Evolutionary conservation across 768 basidiomycete genomes (phyloP).

Genomic region (Mycena pura): DNA sequence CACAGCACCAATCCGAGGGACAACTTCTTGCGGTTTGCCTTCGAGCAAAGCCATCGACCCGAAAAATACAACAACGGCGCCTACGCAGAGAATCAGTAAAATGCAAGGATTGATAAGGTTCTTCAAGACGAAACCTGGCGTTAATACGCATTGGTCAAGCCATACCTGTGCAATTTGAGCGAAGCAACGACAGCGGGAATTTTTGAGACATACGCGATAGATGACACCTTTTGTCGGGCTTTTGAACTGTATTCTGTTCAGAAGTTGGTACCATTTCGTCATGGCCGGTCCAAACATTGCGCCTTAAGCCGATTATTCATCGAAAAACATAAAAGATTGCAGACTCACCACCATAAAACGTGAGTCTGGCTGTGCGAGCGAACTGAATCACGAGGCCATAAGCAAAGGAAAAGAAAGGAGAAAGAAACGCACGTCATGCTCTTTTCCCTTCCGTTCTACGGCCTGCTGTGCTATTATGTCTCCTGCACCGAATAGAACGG

Average conservation of each 20-base stretch:
- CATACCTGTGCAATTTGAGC: slow-evolving; percentile 58
- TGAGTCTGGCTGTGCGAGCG: slow-evolving; percentile 65
- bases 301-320: slow-evolving; percentile 42
- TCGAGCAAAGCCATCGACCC: slow-evolving; percentile 83
- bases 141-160: slow-evolving; percentile 81
- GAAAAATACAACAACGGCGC: slow-evolving; percentile 60
- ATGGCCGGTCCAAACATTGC: slow-evolving; percentile 81
- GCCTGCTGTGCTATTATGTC: slow-evolving; percentile 88
- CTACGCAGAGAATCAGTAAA: slow-evolving; percentile 29
- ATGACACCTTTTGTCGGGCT: slow-evolving; percentile 63
- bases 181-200: not conserved
- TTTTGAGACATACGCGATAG: slow-evolving; percentile 59
- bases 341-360: slow-evolving; percentile 73
- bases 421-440: slow-evolving; percentile 72
- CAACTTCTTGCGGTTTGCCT: slow-evolving; percentile 62
- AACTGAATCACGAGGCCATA: slow-evolving; percentile 44
- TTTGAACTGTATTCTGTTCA: slow-evolving; percentile 74
- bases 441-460: slow-evolving; percentile 71
- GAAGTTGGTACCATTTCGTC: slow-evolving; percentile 81
- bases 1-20: slow-evolving; percentile 56
- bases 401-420: not conserved
- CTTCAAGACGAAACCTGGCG: slow-evolving; percentile 59
- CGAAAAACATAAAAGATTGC: not conserved
- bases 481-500: slow-evolving; percentile 72
- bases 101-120: not conserved